A percentile compares a stretch with the other conserved stretches of the same genome.
phyloP scores from a whole-genome alignment of 805 yeast genomes.

The Candida tallmaniae region DNA sequence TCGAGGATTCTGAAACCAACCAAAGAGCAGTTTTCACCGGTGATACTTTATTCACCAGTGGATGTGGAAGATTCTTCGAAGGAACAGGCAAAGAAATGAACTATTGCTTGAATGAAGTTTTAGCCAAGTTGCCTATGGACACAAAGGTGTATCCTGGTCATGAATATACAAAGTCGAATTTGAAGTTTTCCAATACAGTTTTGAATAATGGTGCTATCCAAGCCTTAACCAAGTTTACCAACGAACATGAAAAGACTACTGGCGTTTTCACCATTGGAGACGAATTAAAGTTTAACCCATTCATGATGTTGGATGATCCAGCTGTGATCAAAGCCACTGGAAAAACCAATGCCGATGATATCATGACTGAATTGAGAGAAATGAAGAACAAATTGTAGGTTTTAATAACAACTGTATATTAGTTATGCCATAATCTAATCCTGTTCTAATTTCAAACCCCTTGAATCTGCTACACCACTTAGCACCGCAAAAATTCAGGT shows the following conservation, averaged over 20 bases:
- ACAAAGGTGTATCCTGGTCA: slow-evolving; percentile 91
- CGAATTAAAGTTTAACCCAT: slow-evolving; percentile 82
- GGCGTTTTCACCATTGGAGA: slow-evolving; percentile 83
- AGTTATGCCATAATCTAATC: too few species aligned
- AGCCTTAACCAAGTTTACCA: slow-evolving; percentile 47
- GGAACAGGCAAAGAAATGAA: slow-evolving; percentile 84
- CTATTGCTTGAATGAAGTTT: slow-evolving; percentile 51
- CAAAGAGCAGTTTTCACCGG: slow-evolving; percentile 87
- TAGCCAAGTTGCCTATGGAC: slow-evolving; percentile 60
- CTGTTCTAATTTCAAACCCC: neutral
- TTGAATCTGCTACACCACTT: too few species aligned
- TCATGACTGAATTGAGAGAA: slow-evolving; percentile 71
- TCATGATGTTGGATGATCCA: slow-evolving; percentile 73
- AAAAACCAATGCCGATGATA: slow-evolving; percentile 41
- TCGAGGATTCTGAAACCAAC: slow-evolving; percentile 55
- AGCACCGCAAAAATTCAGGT: slow-evolving; percentile 61
- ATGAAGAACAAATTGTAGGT: slow-evolving; percentile 57
- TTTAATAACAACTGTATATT: too few species aligned
- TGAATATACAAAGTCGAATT: slow-evolving; percentile 85
- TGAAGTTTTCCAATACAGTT: slow-evolving; percentile 68
- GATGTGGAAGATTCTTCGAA: slow-evolving; percentile 96
- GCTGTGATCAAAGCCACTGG: slow-evolving; percentile 58
- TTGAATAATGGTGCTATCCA: slow-evolving; percentile 51
- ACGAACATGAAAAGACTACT: slow-evolving; percentile 66
- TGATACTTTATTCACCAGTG: slow-evolving; percentile 89